phyloP scores from a whole-genome alignment of 345 rosid genomes.

The Aurinia saxatilis region DNA sequence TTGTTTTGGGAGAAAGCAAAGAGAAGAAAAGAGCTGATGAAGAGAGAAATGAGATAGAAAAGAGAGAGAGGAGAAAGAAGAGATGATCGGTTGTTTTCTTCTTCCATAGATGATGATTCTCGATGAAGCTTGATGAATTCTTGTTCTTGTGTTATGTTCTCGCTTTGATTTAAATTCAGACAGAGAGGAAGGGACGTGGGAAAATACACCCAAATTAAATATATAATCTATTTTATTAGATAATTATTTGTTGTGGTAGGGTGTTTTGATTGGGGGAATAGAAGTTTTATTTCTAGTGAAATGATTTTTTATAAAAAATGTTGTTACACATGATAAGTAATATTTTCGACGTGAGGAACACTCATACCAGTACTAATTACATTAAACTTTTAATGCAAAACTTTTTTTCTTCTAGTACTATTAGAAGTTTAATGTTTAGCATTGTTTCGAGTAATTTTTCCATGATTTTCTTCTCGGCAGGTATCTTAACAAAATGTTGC shows the following conservation, averaged over 20 bases:
- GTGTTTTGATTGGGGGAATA: not conserved
- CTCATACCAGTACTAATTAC: no score
- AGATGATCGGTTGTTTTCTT: slow-evolving; percentile 1
- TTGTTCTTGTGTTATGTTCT: slow-evolving; percentile 8
- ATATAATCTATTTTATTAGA: not conserved
- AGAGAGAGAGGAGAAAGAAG: no score
- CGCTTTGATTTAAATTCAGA: not conserved
- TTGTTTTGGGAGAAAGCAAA: slow-evolving; percentile 15
- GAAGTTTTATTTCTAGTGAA: not conserved
- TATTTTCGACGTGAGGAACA: no score
- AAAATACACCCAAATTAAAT: not conserved
- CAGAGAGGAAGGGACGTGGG: not conserved
- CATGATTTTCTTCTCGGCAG: no score
- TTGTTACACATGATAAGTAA: no score
- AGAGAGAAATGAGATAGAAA: slow-evolving; percentile 16
- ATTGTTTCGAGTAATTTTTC: no score
- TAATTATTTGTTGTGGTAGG: not conserved
- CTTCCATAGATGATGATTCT: not conserved
- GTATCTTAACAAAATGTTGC: no score
- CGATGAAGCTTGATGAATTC: not conserved
- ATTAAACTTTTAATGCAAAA: no score
- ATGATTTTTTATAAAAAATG: not conserved
- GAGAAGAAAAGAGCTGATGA: slow-evolving; percentile 12
- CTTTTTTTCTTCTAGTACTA: no score
- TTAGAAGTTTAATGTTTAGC: no score